Evolutionary conservation across 2,329 filamentous ascomycete genomes (phyloP).

Genomic region (Fusarium brachygibbosum): DNA sequence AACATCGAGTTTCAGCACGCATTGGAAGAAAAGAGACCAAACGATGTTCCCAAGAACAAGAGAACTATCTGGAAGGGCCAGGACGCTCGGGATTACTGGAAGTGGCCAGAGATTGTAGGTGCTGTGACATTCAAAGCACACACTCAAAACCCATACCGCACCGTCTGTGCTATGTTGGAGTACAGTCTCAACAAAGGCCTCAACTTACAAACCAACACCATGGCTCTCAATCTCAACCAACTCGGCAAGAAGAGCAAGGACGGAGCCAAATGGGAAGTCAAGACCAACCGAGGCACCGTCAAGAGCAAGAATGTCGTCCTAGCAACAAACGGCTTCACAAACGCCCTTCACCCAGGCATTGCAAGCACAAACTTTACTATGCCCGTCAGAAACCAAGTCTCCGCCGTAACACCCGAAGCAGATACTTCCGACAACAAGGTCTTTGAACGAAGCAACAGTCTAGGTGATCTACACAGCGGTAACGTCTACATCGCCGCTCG

Average conservation of each 20-base stretch:
- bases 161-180: conserved; percentile 27
- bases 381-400: conserved; percentile 28
- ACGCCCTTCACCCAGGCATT: conserved; percentile 19
- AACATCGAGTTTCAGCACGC: conserved; percentile 26
- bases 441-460: conserved; percentile 19
- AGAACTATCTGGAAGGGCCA: conserved; percentile 23
- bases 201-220: conserved; percentile 31
- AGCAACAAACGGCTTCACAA: conserved; percentile 31
- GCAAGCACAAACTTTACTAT: conserved; percentile 34
- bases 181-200: conserved; percentile 21
- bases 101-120: conserved; percentile 22
- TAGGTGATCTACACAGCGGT: conserved; percentile 20
- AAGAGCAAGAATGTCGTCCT: conserved; percentile 32
- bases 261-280: conserved; percentile 23
- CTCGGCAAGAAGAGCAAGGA: conserved; percentile 14
- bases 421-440: conserved; percentile 3
- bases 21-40: conserved; percentile 12
- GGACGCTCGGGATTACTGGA: conserved; percentile 22
- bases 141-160: conserved; percentile 32
- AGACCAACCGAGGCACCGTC: conserved; percentile 25
- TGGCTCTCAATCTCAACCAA: conserved; percentile 23
- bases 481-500: conserved; percentile 32
- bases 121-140: conserved; percentile 32
- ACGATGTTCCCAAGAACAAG: conserved; percentile 32
- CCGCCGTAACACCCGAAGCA: conserved; percentile 1